These are phyloP conservation scores for Tolypocladium pustulatum DNA, from an alignment of 2,329 filamentous ascomycete genomes.

Conservation along the genomic window DNA sequence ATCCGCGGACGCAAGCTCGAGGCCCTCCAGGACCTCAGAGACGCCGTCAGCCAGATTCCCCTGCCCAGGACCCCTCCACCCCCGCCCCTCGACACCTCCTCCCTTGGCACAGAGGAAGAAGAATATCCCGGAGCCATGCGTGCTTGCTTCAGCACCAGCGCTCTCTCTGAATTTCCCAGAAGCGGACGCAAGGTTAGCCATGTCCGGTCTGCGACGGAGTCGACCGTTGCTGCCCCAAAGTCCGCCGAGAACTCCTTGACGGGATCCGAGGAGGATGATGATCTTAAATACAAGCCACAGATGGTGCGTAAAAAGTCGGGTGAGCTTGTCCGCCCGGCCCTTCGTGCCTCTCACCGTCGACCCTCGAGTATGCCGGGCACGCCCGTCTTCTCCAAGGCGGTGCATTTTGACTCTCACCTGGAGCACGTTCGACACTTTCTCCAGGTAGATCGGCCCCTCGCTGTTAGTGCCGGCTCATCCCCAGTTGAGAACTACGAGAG, in stretches of 20 bases:
- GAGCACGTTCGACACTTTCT: conserved; percentile 95
- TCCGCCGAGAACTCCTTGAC: conserved; percentile 39
- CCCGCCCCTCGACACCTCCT: conserved; percentile 5
- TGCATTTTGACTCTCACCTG: conserved; percentile 96
- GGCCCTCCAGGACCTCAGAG: conserved; percentile 60
- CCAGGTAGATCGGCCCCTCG: conserved; percentile 87
- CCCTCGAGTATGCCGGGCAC: conserved; percentile 97
- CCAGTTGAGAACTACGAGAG: conserved; percentile 82
- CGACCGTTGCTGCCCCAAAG: conserved; percentile 33
- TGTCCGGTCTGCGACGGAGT: conserved; percentile 45
- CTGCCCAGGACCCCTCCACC: conserved; percentile 32
- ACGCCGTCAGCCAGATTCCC: conserved; percentile 72
- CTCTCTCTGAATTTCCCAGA: conserved; percentile 29
- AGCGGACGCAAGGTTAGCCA: conserved; percentile 35
- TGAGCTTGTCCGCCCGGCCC: conserved; percentile 85
- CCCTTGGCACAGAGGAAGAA: neutral
- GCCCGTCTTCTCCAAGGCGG: conserved; percentile 87
- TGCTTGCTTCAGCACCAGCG: conserved; percentile 36
- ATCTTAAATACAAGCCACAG: conserved; percentile 59
- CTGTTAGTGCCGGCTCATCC: conserved; percentile 88
- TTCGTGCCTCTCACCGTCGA: conserved; percentile 69
- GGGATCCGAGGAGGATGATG: conserved; percentile 52
- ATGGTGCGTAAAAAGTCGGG: conserved; percentile 98
- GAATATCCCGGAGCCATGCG: conserved; percentile 19
- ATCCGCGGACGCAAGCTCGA: conserved; percentile 37